Evolutionary conservation across 148 eudicot genomes (phyloP).

Genomic region (Vaccinium vitisidaea): DNA sequence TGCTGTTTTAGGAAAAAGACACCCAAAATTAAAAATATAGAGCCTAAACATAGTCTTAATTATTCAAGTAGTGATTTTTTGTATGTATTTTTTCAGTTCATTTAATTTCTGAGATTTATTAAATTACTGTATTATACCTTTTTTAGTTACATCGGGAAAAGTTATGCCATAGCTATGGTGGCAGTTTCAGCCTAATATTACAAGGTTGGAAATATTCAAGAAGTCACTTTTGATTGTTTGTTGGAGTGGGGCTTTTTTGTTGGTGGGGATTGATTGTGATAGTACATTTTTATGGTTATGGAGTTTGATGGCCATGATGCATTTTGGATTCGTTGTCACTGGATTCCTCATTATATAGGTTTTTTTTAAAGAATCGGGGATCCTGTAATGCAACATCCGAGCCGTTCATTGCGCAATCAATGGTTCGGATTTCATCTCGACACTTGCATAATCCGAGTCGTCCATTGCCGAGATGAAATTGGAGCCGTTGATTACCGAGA

Average conservation of each 20-base stretch:
- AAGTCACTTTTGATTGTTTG: not conserved
- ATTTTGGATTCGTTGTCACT: not conserved
- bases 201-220: not conserved
- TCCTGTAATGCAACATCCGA: too few relatives aligned
- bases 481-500: too few relatives aligned
- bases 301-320: not conserved
- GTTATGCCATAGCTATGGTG: not conserved
- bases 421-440: too few relatives aligned
- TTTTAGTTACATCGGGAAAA: too few relatives aligned
- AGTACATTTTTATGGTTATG: conserved; percentile 5
- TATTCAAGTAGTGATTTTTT: too few relatives aligned
- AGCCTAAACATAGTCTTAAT: not conserved
- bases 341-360: not conserved
- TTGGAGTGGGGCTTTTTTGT: not conserved
- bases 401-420: too few relatives aligned
- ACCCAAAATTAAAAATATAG: not conserved
- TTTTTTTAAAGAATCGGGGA: too few relatives aligned
- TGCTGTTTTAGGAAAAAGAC: not conserved
- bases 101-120: too few relatives aligned
- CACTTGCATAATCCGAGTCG: too few relatives aligned
- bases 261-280: conserved; percentile 21
- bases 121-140: too few relatives aligned
- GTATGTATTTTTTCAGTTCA: too few relatives aligned
- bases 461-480: too few relatives aligned
- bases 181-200: not conserved